These are phyloP conservation scores for Boletus eberwhitei DNA, from an alignment of 768 basidiomycete species.

Conservation along the genomic window DNA sequence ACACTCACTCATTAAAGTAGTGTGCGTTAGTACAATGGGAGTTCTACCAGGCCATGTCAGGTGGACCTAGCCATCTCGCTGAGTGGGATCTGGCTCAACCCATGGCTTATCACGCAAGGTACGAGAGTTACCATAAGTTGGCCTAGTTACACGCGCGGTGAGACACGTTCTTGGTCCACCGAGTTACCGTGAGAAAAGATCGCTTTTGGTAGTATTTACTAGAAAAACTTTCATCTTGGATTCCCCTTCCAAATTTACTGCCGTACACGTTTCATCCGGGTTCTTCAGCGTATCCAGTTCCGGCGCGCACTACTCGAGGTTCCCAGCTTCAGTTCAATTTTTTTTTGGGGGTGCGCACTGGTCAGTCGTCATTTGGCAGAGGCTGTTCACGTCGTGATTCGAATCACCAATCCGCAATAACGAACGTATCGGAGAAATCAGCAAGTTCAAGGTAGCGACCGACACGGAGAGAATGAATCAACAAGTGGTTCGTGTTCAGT, in stretches of 20 bases:
- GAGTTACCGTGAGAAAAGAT: conserved; percentile 12
- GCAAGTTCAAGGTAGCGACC: background rate
- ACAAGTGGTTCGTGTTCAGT: conserved; percentile 14
- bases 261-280: conserved; percentile 6
- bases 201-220: background rate
- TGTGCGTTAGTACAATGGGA: no score
- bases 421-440: background rate
- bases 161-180: background rate
- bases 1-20: no score
- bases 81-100: conserved; percentile 8
- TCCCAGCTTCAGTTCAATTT: conserved; percentile 11
- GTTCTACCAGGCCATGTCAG: no score
- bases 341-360: conserved; percentile 12
- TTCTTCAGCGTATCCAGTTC: background rate
- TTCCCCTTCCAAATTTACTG: conserved; percentile 1
- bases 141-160: background rate
- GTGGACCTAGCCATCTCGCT: background rate
- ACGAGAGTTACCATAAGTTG: background rate
- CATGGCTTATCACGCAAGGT: no score
- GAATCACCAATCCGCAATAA: background rate
- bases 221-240: background rate
- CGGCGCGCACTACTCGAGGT: background rate
- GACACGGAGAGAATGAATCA: conserved; percentile 13
- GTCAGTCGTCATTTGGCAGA: no score
- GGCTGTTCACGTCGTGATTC: background rate